Evolutionary conservation across 2,329 filamentous ascomycete genomes (phyloP).

Genomic region (Eutypella sp.): DNA sequence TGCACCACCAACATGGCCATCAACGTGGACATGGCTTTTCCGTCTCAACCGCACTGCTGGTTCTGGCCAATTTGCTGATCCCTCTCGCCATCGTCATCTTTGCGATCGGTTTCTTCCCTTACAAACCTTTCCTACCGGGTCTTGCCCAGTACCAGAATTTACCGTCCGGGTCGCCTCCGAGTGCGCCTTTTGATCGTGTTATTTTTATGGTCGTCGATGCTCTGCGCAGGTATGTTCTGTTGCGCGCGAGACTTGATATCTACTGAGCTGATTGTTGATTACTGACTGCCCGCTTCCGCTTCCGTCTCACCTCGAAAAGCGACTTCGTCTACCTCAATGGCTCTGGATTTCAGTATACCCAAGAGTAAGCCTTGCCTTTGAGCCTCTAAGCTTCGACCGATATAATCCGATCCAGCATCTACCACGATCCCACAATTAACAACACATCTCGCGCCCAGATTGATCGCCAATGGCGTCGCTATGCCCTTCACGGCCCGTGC

Average conservation of each 20-base stretch:
- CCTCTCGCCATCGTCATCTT: conserved; percentile 72
- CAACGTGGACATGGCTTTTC: conserved; percentile 6
- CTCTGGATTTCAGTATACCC: conserved; percentile 83
- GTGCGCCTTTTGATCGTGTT: conserved; percentile 77
- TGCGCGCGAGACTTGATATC: too few species aligned
- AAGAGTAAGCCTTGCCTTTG: conserved; percentile 49
- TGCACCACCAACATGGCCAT: conserved; percentile 4
- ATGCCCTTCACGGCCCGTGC: conserved; percentile 94
- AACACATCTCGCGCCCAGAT: conserved; percentile 54
- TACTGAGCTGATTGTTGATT: too few species aligned
- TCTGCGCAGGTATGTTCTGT: conserved; percentile 78
- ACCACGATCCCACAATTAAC: neutral
- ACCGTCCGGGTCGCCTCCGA: conserved; percentile 50
- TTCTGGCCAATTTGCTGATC: conserved; percentile 70
- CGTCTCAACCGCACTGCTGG: conserved; percentile 41
- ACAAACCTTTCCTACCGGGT: conserved; percentile 88
- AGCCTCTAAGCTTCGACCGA: too few species aligned
- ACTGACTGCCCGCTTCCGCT: too few species aligned
- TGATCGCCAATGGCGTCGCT: conserved; percentile 78
- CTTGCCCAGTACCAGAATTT: conserved; percentile 63
- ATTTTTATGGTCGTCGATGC: conserved; percentile 99
- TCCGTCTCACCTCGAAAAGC: too few species aligned
- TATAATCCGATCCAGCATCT: too few species aligned
- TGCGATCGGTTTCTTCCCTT: conserved; percentile 91
- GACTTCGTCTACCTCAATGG: conserved; percentile 84